Base-by-base conservation (phyloP, 116 monocot species). In the Zostera marina region DNA sequence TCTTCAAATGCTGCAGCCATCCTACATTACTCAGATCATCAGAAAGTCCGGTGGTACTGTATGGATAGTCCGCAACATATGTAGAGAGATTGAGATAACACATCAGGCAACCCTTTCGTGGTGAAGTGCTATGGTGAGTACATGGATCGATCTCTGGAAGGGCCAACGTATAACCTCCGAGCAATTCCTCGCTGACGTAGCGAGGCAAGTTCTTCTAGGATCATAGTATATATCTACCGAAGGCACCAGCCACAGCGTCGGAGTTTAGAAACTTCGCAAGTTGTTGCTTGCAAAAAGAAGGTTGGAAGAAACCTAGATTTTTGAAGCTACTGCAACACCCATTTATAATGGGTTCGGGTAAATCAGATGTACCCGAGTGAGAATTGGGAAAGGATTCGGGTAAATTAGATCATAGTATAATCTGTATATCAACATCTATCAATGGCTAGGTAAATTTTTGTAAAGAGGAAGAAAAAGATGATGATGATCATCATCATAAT, bases 71-170 rank as follows among this genome's bases (percentile, higher is more conserved):
- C 74, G 62, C 22, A 74, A 79, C 67, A 79, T 79, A 71, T 65
- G 64, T 45, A 70, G 79, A 20, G 79, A 79, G 74, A 79, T 79
- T 49, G 79, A 79, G 70, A 79, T 79, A 70, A 61, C 51, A 71
- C 63, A 10, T 71, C 47, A 15, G 60, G 71, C 55, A 79, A 67
- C 68, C 79, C 74, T 60, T 64, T 60, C 63, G 68, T 79, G 10
- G 68, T 79, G 11, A 63, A 71, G n/a, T 79, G 79, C 79, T 71
- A 79, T 45, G 71, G 64, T 41, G 79, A 79, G 71, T 79, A 55
- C 63, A 79, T 79, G 74, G 79, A 79, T 48, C 63, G 79, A 11
- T 71, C 74, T 2, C 64, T 79, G 2, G 68, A 79, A 11, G 74
- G 74, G 79, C 38, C 47, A 59, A 14, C 52, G 60, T 3, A 71